Conservation (phyloP, 768 basidiomycete species). For the Leccinum aurantiacum region DNA sequence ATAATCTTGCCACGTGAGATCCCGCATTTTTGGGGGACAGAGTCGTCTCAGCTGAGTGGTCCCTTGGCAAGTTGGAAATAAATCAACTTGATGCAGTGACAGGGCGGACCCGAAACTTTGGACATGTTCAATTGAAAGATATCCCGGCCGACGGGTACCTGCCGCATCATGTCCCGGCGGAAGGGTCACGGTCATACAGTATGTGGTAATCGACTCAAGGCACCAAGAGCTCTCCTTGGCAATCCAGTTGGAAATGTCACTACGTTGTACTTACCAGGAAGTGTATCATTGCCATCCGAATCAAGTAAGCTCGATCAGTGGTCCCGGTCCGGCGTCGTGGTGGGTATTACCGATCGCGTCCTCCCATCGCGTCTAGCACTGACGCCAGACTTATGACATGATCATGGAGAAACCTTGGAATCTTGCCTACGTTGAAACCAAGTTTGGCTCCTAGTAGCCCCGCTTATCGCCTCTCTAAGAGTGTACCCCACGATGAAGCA, state of each 20-base stretch:
- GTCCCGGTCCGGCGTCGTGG: background rate
- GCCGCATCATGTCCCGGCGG: background rate
- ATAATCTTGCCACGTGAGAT: background rate
- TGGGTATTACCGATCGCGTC: background rate
- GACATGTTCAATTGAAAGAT: background rate
- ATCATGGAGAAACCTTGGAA: background rate
- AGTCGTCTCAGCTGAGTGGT: background rate
- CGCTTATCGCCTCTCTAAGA: no score
- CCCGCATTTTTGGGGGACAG: background rate
- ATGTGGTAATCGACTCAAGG: background rate
- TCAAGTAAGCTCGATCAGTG: background rate
- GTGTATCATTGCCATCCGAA: background rate
- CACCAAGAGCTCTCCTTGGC: background rate
- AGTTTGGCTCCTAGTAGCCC: background rate
- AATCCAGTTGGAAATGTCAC: background rate
- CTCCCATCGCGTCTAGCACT: background rate
- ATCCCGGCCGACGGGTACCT: background rate
- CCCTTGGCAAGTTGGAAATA: background rate
- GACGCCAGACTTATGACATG: background rate
- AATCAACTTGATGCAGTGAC: background rate
- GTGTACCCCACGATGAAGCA: background rate
- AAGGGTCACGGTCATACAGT: background rate
- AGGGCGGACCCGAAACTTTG: background rate
- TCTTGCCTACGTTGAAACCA: background rate
- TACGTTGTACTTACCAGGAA: background rate